Evolutionary conservation across 2,329 filamentous ascomycete species (phyloP), one percentile per base, ranked within the genome.

Genomic region (Aspergillus fischeri): DNA sequence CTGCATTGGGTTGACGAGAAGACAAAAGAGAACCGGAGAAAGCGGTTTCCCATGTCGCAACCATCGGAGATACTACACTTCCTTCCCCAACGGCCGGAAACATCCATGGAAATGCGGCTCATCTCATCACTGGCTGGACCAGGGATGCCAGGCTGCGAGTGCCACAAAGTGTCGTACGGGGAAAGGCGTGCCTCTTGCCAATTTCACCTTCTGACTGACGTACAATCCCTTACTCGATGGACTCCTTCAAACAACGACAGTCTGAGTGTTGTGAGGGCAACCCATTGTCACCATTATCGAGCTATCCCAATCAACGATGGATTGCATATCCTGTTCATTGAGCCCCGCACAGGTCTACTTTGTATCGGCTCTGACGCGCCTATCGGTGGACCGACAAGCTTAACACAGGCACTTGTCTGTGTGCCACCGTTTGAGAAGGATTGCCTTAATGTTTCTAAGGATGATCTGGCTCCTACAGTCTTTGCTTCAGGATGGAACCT

Each of bases 261-360:
- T 25, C 60, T 73, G 25, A 72, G 67, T 32, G 65, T 73, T 8
- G 67, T 79, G n/a, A 71, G 75, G 32, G 74, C 76, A 17, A 76
- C 73, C 1, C 76, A 74, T 50, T 79, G 79, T 35, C 84, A 88
- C 64, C 84, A 88, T 63, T 87, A 85, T 64, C 81, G 80, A 49
- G 85, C 86, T 2, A 73, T 87, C 11, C 86, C 87, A 3, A 69
- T 89, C 42, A 86, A 83, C 59, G 87, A 89, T 67, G 86, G 86
- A 1, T 75, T 82, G 55, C 85, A 89, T 63, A 77, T 89, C 38
- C 71, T 89, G 4, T 89, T 87, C 67, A 84, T 83, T 6, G 85
- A 89, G 65, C 85, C 86, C 4, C 70, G 71, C 10, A 82, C 78
- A 1, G 80, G 79, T 9, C 70, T 78, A 8, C 77, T 89, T 6